Conservation (phyloP, 2,329 filamentous ascomycete genomes). For the Cladosporium cucumerinum region DNA sequence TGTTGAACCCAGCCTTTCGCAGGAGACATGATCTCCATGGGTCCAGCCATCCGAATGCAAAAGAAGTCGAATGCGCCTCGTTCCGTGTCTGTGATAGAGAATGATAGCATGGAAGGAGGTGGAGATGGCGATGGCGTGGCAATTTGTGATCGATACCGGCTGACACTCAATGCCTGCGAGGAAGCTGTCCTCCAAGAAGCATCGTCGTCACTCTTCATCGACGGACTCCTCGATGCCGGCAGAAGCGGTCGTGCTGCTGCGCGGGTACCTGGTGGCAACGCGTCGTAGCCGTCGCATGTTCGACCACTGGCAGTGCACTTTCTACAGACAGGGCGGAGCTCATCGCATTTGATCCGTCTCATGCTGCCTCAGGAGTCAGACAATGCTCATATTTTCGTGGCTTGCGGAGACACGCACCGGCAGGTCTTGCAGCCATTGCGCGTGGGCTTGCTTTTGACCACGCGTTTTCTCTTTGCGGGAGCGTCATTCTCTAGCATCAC, state of each 20-base stretch:
- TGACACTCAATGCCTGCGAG: background rate
- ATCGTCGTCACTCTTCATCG: background rate
- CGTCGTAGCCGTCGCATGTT: conserved; percentile 52
- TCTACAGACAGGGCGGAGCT: conserved; percentile 49
- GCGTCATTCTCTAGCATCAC: background rate
- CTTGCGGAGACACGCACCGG: background rate
- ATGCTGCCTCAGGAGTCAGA: conserved; percentile 36
- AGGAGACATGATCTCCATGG: conserved; percentile 8
- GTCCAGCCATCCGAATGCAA: background rate
- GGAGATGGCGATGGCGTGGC: background rate
- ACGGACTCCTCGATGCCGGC: conserved; percentile 9
- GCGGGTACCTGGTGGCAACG: background rate
- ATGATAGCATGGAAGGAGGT: background rate
- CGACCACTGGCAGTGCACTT: conserved; percentile 53
- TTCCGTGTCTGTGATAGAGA: conserved; percentile 1
- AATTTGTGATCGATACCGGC: background rate
- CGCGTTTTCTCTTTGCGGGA: conserved; percentile 6
- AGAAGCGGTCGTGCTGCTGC: conserved; percentile 6
- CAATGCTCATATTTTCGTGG: background rate
- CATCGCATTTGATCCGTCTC: conserved; percentile 56
- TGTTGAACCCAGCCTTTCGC: conserved; percentile 4
- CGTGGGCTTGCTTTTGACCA: conserved; percentile 15
- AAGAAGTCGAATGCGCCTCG: conserved; percentile 14
- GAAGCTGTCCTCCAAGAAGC: background rate
- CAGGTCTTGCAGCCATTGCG: conserved; percentile 17